Evolutionary conservation across 148 eudicot genomes (phyloP).

Genomic region (Heliamphora exappendiculata): DNA sequence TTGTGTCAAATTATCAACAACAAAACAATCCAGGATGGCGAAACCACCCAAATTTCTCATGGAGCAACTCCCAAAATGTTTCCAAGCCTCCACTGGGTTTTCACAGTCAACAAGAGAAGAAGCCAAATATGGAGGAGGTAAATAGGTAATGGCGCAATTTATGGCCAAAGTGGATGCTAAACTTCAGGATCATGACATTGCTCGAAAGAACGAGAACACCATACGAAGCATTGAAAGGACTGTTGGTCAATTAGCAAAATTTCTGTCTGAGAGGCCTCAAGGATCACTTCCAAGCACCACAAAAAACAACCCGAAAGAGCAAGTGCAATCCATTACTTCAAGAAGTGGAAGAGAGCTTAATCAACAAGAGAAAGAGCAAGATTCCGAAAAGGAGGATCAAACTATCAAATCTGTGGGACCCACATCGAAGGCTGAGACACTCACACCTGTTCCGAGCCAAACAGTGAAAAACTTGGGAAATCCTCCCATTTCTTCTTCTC

Average conservation of each 20-base stretch:
- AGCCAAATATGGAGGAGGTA: not conserved
- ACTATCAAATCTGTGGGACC: too few relatives aligned
- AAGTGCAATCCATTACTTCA: not conserved
- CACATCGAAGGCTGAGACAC: too few relatives aligned
- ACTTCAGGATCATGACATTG: not conserved
- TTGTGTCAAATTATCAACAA: not conserved
- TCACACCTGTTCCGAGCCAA: too few relatives aligned
- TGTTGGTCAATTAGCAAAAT: not conserved
- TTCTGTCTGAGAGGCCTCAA: too few relatives aligned
- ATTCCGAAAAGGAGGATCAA: too few relatives aligned
- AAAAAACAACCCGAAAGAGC: not conserved
- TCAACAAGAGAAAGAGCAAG: not conserved
- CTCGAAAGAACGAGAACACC: too few relatives aligned
- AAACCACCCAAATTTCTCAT: too few relatives aligned
- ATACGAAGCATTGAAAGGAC: too few relatives aligned
- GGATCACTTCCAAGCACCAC: not conserved
- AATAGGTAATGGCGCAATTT: not conserved
- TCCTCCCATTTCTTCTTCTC: too few relatives aligned
- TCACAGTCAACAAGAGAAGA: not conserved
- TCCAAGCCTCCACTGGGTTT: too few relatives aligned
- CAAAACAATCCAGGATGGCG: not conserved
- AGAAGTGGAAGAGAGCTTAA: slow-evolving; percentile 1
- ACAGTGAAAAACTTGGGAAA: too few relatives aligned
- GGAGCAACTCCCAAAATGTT: too few relatives aligned
- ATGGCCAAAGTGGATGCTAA: not conserved